phyloP scores from a whole-genome alignment of 2,329 filamentous ascomycete genomes.

The Neonectria punicea region DNA sequence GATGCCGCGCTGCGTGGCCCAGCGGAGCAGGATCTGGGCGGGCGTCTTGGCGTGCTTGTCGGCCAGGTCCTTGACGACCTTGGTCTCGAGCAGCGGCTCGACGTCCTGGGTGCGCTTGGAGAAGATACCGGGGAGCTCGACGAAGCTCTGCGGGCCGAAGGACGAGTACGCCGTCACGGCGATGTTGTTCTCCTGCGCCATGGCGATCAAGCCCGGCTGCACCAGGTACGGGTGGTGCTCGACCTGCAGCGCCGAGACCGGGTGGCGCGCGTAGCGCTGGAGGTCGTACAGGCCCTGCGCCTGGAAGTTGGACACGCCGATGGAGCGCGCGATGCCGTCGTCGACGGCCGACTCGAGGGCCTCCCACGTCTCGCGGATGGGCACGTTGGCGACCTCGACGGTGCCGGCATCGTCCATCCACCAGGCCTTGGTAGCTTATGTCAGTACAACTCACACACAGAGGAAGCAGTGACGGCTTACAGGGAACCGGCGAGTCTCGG shows the following conservation, averaged over 20 bases:
- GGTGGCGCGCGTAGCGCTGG: conserved; percentile 65
- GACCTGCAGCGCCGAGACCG: conserved; percentile 69
- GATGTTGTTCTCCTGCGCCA: conserved; percentile 67
- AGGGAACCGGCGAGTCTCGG: conserved; percentile 53
- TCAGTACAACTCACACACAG: neutral
- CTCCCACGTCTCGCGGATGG: conserved; percentile 81
- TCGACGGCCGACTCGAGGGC: conserved; percentile 79
- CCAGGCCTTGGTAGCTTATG: conserved; percentile 37
- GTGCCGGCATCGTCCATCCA: conserved; percentile 57
- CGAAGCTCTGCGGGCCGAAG: conserved; percentile 66
- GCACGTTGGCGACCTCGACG: conserved; percentile 67
- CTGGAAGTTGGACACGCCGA: conserved; percentile 84
- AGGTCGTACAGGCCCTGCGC: conserved; percentile 69
- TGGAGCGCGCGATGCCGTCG: conserved; percentile 72
- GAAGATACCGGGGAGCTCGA: conserved; percentile 44
- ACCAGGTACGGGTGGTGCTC: conserved; percentile 77
- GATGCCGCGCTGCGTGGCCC: conserved; percentile 72
- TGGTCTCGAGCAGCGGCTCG: conserved; percentile 45
- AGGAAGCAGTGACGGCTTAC: conserved; percentile 33
- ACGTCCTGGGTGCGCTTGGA: conserved; percentile 42
- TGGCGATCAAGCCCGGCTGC: conserved; percentile 65
- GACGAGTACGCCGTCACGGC: conserved; percentile 73
- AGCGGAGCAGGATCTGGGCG: conserved; percentile 73
- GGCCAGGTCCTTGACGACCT: conserved; percentile 60
- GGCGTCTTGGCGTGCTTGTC: conserved; percentile 67